A percentile compares a stretch with the other conserved stretches of the same genome.
These are phyloP conservation scores for Trichoderma sp. DNA, from an alignment of 2,329 filamentous ascomycete species.

Conservation along the genomic window DNA sequence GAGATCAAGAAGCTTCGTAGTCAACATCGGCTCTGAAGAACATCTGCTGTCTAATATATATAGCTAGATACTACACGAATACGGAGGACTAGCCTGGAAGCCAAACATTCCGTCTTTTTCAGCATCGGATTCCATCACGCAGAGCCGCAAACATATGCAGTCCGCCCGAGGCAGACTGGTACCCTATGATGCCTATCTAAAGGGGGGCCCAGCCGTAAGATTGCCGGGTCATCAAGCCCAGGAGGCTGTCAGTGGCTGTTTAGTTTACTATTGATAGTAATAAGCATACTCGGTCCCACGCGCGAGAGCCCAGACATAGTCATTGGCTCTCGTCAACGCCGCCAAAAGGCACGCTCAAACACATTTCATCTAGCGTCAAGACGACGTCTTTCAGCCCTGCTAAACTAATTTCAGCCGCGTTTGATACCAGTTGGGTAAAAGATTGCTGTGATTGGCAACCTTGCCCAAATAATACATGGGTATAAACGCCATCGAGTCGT, in stretches of 20 bases:
- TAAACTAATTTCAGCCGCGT: slow-evolving; percentile 19
- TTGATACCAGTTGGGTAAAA: neutral
- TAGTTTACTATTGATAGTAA: neutral
- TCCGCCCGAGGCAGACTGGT: neutral
- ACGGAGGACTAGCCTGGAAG: neutral
- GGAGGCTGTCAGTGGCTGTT: neutral
- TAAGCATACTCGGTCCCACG: slow-evolving; percentile 2
- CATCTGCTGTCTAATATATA: neutral
- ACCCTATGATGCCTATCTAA: neutral
- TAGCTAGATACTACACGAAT: neutral
- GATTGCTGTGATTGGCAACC: neutral
- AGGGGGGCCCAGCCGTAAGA: neutral
- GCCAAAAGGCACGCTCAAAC: neutral
- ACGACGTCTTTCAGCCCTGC: slow-evolving; percentile 16
- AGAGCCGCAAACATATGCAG: neutral
- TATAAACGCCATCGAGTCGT: neutral
- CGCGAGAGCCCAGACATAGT: neutral
- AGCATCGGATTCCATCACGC: neutral
- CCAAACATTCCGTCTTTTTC: neutral
- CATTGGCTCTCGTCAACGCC: neutral
- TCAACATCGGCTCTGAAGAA: neutral
- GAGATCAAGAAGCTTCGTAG: neutral
- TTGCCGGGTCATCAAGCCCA: neutral
- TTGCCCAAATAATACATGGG: neutral
- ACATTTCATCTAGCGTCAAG: slow-evolving; percentile 1